A percentile compares a stretch with the other conserved stretches of the same genome.
phyloP scores from a whole-genome alignment of 2,329 filamentous ascomycete species.

The Fusarium sp. region DNA sequence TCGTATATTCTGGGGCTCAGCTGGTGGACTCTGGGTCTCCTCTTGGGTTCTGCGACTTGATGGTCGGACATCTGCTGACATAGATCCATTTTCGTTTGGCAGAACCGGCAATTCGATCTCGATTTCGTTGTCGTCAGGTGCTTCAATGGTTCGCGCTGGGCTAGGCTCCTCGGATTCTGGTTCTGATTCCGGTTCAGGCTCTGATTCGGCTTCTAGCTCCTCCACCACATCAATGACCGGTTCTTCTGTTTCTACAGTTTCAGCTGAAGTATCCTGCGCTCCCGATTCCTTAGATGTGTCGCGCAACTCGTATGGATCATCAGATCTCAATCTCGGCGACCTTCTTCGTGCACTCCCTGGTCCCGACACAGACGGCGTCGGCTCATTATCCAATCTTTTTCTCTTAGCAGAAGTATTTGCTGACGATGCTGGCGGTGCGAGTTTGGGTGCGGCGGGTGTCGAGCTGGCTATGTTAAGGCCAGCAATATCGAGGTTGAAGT shows the following conservation, averaged over 20 bases:
- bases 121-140: conserved; percentile 10
- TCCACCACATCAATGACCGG: background rate
- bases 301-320: conserved; percentile 49
- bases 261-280: conserved; percentile 24
- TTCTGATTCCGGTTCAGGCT: background rate
- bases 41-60: conserved; percentile 34
- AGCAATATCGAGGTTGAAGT: conserved; percentile 66
- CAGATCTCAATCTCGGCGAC: conserved; percentile 34
- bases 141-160: conserved; percentile 19
- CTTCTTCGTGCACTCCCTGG: conserved; percentile 29
- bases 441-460: conserved; percentile 42
- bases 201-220: background rate
- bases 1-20: conserved; percentile 58
- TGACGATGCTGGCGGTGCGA: conserved; percentile 43
- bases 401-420: conserved; percentile 63
- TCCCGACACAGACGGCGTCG: conserved; percentile 23
- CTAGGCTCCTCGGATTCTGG: conserved; percentile 23
- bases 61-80: conserved; percentile 26
- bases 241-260: conserved; percentile 14
- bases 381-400: conserved; percentile 52
- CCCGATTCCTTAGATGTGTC: conserved; percentile 49
- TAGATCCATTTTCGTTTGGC: conserved; percentile 24
- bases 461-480: conserved; percentile 52
- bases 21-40: conserved; percentile 62
- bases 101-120: conserved; percentile 42